phyloP scores from a whole-genome alignment of 306 rosid genomes.

The Vigna trinervia region DNA sequence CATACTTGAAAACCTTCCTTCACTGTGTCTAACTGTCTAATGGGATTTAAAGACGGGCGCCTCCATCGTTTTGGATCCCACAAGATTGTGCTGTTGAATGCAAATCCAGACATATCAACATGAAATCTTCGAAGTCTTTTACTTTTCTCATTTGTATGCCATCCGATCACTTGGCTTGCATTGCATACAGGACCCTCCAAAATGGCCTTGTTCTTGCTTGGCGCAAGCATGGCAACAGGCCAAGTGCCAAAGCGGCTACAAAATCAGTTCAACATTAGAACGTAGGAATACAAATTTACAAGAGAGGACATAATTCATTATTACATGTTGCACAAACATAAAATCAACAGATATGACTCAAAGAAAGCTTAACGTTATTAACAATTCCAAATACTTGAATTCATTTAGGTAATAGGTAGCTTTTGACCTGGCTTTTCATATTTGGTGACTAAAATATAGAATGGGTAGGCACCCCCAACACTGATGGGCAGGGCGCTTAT shows the following conservation, averaged over 20 bases:
- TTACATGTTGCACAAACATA: conserved; percentile 27
- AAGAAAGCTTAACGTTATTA: neutral
- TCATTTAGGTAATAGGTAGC: neutral
- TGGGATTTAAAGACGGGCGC: conserved; percentile 68
- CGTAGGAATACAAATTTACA: conserved; percentile 4
- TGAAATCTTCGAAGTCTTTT: conserved; percentile 92
- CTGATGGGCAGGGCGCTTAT: neutral
- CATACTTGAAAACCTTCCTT: conserved; percentile 98
- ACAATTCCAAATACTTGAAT: conserved; percentile 29
- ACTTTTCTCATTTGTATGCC: conserved; percentile 98
- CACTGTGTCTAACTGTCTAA: conserved; percentile 85
- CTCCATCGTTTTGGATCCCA: conserved; percentile 97
- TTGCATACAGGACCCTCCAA: conserved; percentile 98
- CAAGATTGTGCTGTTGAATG: conserved; percentile 93
- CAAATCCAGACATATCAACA: conserved; percentile 99
- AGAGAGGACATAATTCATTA: conserved; percentile 27
- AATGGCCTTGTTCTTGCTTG: conserved; percentile 93
- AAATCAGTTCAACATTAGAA: conserved; percentile 46
- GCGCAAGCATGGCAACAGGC: conserved; percentile 99
- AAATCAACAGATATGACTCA: no score
- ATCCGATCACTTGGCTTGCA: conserved; percentile 89
- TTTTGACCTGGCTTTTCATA: neutral
- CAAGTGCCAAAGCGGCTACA: conserved; percentile 91
- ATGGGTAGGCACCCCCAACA: neutral
- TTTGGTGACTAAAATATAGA: neutral